Base-by-base conservation (phyloP, 2,329 filamentous ascomycete genomes). In the Ceratocystis huliohia region DNA sequence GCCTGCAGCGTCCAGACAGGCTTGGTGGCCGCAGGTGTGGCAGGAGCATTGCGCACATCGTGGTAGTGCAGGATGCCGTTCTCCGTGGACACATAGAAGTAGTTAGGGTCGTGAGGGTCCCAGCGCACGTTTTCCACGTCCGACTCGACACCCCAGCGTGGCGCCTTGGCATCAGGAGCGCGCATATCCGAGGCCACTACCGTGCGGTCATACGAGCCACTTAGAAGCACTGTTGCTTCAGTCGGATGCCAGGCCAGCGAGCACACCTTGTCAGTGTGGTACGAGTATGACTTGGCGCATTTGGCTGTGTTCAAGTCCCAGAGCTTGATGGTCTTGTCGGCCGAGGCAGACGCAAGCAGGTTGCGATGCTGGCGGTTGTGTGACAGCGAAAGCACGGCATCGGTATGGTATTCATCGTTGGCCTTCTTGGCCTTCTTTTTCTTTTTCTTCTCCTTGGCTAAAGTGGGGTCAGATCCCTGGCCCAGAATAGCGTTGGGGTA, bases 241-340 rank as follows among this genome's bases (percentile, higher is more conserved):
- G 82, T 83, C 0, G 89, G 83, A 79, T 97, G 91, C 94, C 95
- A 99, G 70, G 93, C 88, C 66, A 99, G 79, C 25, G 93, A 91
- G 82, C 92, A 99, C 70, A 97, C 92, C 79, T 99, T 99, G 81
- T 96, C 94, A 45, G 90, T 96, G 78, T 99, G 94, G 77, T 96
- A 90, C 17, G 84, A 82, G 81, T 99, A 99, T 57, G 92, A 96
- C 78, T 96, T 94, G 72, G 94, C 94, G 76, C 91, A 96, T 76
- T 87, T 91, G 69, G 89, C 84, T 2, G 91, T 96, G 78, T 91
- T 89, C 69, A 99, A 80, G 75, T 99, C 94, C 94, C 94, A 99
- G 22, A 99, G 83, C 80, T 99, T 99, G 73, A 97, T 87, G 2
- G 94, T 99, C 78, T 92, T 91, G 79, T 99, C 94, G 22, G 94